These are phyloP conservation scores for Podospora fimiseda DNA, from an alignment of 495 filamentous ascomycete species.

Conservation along the genomic window DNA sequence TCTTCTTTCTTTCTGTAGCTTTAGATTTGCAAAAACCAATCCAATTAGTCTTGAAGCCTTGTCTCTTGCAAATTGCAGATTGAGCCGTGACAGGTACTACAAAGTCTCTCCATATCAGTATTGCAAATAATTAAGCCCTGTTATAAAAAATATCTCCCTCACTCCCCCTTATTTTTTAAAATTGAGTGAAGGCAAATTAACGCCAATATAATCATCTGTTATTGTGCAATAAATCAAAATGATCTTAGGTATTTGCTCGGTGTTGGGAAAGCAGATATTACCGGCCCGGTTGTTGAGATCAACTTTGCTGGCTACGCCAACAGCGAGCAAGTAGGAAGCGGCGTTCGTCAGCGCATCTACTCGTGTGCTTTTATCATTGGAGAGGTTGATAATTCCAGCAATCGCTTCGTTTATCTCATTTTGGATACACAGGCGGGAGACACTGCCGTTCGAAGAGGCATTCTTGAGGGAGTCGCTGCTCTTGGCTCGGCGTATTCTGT, in stretches of 20 bases:
- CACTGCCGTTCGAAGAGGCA: conserved; percentile 79
- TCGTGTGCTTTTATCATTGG: conserved; percentile 88
- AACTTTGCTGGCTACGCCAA: conserved; percentile 68
- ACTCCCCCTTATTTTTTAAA: too few species aligned
- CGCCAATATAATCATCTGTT: too few species aligned
- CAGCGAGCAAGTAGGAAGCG: conserved; percentile 68
- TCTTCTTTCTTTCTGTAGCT: too few species aligned
- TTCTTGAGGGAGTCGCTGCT: conserved; percentile 62
- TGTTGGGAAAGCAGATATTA: conserved; percentile 91
- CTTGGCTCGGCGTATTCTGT: conserved; percentile 45
- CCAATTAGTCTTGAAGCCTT: too few species aligned
- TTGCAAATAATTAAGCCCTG: too few species aligned
- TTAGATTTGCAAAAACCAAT: too few species aligned
- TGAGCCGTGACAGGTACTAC: too few species aligned
- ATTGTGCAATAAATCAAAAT: too few species aligned
- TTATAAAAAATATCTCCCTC: too few species aligned
- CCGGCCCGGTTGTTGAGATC: conserved; percentile 60
- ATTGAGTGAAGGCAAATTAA: too few species aligned
- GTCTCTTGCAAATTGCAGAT: too few species aligned
- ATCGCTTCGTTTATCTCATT: conserved; percentile 83
- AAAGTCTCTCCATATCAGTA: too few species aligned
- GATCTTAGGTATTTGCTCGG: conserved; percentile 76
- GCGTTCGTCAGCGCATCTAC: conserved; percentile 78
- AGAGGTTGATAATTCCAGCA: conserved; percentile 54
- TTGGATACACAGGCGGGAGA: conserved; percentile 81